Percentiles rank a stretch among this genome's conserved stretches.
These are phyloP conservation scores for Ogataea ganodermae DNA, from an alignment of 805 yeast species.

Conservation along the genomic window DNA sequence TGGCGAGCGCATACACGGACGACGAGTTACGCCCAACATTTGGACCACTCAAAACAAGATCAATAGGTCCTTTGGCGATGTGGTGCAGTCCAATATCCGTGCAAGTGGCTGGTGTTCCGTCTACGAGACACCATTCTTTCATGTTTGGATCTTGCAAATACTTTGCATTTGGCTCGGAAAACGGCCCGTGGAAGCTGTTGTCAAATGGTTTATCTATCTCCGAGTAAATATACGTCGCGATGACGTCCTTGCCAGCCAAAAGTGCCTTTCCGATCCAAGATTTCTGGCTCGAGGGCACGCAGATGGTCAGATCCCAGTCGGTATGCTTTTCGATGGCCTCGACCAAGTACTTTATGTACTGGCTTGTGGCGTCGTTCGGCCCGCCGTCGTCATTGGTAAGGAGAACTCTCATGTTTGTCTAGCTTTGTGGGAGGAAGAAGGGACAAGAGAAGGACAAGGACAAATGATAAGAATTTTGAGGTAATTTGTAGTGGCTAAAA, in stretches of 20 bases:
- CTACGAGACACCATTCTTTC: slow-evolving; percentile 84
- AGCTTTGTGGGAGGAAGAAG: slow-evolving; percentile 6
- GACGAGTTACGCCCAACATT: slow-evolving; percentile 93
- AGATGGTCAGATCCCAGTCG: slow-evolving; percentile 83
- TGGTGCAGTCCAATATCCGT: slow-evolving; percentile 87
- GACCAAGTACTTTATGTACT: slow-evolving; percentile 80
- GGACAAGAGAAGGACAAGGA: background rate
- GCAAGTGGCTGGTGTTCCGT: slow-evolving; percentile 97
- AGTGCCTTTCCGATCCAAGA: slow-evolving; percentile 99
- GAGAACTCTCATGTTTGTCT: slow-evolving; percentile 29
- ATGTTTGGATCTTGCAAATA: slow-evolving; percentile 39
- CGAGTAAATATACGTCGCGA: slow-evolving; percentile 66
- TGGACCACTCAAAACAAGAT: slow-evolving; percentile 91
- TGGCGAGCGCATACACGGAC: slow-evolving; percentile 82
- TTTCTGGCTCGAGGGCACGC: slow-evolving; percentile 80
- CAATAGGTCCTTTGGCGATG: slow-evolving; percentile 62
- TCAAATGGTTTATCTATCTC: slow-evolving; percentile 45
- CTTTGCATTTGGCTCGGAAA: slow-evolving; percentile 49
- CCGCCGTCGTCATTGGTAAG: slow-evolving; percentile 98
- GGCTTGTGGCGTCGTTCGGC: slow-evolving; percentile 73
- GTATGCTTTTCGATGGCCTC: slow-evolving; percentile 64
- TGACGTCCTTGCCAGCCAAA: slow-evolving; percentile 71
- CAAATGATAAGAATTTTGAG: background rate
- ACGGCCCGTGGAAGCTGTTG: slow-evolving; percentile 69
- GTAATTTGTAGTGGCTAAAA: too few species aligned